Percentiles rank a stretch among this genome's conserved stretches.
These are phyloP conservation scores for Chalciporus chontae DNA, from an alignment of 768 basidiomycete species.

Conservation along the genomic window DNA sequence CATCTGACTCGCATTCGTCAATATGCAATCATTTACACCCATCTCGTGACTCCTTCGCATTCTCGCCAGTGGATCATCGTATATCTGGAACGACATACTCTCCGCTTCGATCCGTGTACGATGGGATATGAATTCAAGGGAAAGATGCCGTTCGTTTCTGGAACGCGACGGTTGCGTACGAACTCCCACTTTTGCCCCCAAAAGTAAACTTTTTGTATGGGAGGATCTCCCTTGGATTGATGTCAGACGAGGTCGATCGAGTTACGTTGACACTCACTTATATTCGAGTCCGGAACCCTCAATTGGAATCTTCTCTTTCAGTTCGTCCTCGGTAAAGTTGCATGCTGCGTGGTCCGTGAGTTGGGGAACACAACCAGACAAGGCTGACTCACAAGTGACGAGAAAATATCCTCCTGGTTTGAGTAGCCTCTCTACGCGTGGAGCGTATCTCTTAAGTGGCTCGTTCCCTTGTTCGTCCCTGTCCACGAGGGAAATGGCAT, in stretches of 20 bases:
- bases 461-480: constrained; percentile 51
- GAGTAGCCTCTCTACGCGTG: constrained; percentile 51
- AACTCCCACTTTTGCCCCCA: constrained; percentile 73
- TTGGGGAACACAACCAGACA: background rate
- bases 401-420: constrained; percentile 68
- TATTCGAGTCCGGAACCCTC: constrained; percentile 51
- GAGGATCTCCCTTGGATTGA: constrained; percentile 56
- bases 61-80: too few species aligned
- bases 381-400: constrained; percentile 66
- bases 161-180: constrained; percentile 71
- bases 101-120: too few species aligned
- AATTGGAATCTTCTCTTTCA: constrained; percentile 50
- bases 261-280: constrained; percentile 45
- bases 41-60: too few species aligned
- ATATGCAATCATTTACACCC: too few species aligned
- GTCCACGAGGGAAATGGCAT: constrained; percentile 73
- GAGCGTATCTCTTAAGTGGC: constrained; percentile 59
- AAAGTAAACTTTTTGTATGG: constrained; percentile 71
- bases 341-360: constrained; percentile 47
- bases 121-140: background rate
- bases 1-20: too few species aligned
- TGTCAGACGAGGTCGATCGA: background rate
- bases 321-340: constrained; percentile 80
- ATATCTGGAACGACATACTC: too few species aligned
- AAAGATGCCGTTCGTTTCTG: constrained; percentile 31